phyloP scores from a whole-genome alignment of 2,329 filamentous ascomycete species.

The Myotisia sp. region DNA sequence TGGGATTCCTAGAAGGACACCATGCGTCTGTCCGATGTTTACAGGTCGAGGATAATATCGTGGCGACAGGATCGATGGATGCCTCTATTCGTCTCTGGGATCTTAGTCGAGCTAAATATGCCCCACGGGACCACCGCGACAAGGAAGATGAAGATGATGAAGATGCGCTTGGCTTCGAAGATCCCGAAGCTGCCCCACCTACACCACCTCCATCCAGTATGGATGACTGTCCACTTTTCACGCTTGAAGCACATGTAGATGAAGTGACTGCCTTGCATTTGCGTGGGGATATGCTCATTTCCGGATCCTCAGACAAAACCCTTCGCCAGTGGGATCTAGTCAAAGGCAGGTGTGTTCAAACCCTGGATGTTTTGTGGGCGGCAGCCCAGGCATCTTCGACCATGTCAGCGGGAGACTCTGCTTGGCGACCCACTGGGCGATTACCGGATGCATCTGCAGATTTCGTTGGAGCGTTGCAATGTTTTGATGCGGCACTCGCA shows the following conservation, averaged over 20 bases:
- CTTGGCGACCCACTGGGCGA: conserved; percentile 58
- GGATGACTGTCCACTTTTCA: conserved; percentile 78
- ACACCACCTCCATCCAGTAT: conserved; percentile 59
- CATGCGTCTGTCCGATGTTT: conserved; percentile 83
- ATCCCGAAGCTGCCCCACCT: conserved; percentile 51
- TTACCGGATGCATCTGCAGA: conserved; percentile 57
- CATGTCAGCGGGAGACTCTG: conserved; percentile 42
- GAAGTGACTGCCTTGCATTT: conserved; percentile 93
- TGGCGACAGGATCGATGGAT: conserved; percentile 88
- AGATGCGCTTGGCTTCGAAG: conserved; percentile 58
- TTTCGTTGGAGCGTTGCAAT: conserved; percentile 88
- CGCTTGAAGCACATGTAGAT: conserved; percentile 77
- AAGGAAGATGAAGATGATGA: conserved; percentile 40
- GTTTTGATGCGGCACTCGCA: conserved; percentile 87
- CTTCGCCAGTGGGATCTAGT: conserved; percentile 94
- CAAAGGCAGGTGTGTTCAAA: conserved; percentile 94
- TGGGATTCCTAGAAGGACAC: conserved; percentile 83
- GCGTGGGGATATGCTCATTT: conserved; percentile 75
- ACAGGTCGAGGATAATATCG: conserved; percentile 89
- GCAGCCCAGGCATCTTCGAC: conserved; percentile 73
- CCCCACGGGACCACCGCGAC: conserved; percentile 50
- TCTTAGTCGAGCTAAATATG: conserved; percentile 73
- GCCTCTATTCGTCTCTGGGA: conserved; percentile 94
- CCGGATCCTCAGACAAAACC: conserved; percentile 93
- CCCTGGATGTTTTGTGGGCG: conserved; percentile 93